Base-by-base conservation (phyloP, 495 filamentous ascomycete genomes). In the Penicillium riverlandense region DNA sequence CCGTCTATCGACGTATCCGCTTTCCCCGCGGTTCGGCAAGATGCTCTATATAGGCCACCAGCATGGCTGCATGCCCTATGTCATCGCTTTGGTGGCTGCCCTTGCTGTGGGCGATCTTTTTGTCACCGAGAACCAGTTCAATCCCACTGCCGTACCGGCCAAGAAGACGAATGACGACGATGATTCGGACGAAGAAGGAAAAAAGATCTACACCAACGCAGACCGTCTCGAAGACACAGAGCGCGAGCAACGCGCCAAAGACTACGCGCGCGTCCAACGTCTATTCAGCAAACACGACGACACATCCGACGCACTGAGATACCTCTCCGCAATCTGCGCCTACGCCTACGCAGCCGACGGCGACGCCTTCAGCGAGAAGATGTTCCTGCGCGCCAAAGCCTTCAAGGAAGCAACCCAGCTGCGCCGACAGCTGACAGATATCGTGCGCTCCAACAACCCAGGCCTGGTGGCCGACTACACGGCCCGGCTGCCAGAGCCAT, bases 91-190 rank as follows among this genome's bases (percentile, higher is more conserved):
- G 2, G 89, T 97, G 11, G 84, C 94, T 8, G 86, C 85, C 1
- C 69, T 99, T 12, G 92, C 92, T 6, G 90, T 90, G 6, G 82
- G 84, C 2, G 89, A 96, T 51, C 53, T 97, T 6, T 96, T 92
- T 60, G 73, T 97, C n/a, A 78, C 85, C 0, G 83, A 95, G 53
- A 86, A 78, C 54, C 86, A 94, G 61, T 77, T 84, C 29, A 80
- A 85, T 35, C 51, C 76, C 81, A 11, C 49, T 57, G 4, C 52
- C 64, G 1, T 43, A 55, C 1, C 32, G 14, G 4, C 15, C 2
- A 38, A 37, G 28, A 50, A 47, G 5, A 62, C 59, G 4, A 66
- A 72, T 16, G 62, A 69, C 15, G 61, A 63, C 12, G 68, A 70
- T 2, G 48, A 22, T 22, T 22, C 22, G 22, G 22, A 50, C 42